phyloP scores from a whole-genome alignment of 148 eudicot genomes.

The Nyssa sinensis region DNA sequence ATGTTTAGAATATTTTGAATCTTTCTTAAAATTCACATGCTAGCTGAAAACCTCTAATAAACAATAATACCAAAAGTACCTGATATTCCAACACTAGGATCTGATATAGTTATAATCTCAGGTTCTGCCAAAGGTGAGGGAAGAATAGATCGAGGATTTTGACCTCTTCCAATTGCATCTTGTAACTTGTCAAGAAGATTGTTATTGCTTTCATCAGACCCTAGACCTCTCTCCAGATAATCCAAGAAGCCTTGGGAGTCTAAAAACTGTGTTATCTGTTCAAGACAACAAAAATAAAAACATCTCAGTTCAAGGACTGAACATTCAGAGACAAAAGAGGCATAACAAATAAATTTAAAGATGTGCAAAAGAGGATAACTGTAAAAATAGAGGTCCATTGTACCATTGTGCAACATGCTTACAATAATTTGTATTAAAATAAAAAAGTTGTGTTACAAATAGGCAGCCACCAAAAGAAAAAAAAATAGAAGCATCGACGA shows the following conservation, averaged over 20 bases:
- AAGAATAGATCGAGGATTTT: conserved; percentile 81
- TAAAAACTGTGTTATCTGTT: conserved; percentile 84
- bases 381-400: too few species aligned
- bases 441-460: too few species aligned
- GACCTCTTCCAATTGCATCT: conserved; percentile 98
- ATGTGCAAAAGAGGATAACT: too few species aligned
- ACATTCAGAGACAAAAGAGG: background rate
- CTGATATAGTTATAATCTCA: conserved; percentile 87
- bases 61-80: conserved; percentile 40
- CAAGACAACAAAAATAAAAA: conserved; percentile 10
- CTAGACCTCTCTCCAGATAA: conserved; percentile 88
- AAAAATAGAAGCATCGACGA: background rate
- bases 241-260: conserved; percentile 97
- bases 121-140: conserved; percentile 60
- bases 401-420: too few species aligned
- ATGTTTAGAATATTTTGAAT: background rate
- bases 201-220: conserved; percentile 59
- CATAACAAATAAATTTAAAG: background rate
- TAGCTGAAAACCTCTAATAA: background rate
- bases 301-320: conserved; percentile 10
- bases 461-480: too few species aligned
- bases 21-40: background rate
- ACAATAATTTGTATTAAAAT: too few species aligned
- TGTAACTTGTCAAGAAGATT: conserved; percentile 98
- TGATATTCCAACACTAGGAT: conserved; percentile 48